phyloP scores from a whole-genome alignment of 1,284 basidiomycete species.

The Cryptococcus hybrid region DNA sequence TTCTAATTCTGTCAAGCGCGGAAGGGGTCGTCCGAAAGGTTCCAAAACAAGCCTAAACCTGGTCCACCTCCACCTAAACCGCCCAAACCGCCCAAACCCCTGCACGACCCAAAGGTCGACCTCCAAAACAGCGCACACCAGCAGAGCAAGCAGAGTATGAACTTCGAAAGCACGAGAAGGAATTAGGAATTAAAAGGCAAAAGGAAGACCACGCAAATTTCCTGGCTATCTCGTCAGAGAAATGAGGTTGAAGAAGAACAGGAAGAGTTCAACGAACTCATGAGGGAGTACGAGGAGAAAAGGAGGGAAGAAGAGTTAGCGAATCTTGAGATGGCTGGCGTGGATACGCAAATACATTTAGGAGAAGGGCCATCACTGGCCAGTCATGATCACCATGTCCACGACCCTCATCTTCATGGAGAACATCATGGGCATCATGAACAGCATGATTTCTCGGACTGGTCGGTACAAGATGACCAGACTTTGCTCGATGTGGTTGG shows the following conservation, averaged over 20 bases:
- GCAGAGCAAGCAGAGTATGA: constrained; percentile 38
- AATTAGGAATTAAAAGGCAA: constrained; percentile 30
- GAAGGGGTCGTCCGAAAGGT: constrained; percentile 42
- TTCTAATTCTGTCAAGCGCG: constrained; percentile 16
- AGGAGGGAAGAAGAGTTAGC: not conserved
- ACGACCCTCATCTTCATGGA: not conserved
- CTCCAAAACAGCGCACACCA: constrained; percentile 33
- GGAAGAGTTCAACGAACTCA: constrained; percentile 33
- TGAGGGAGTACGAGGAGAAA: constrained; percentile 19
- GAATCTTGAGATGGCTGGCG: not conserved
- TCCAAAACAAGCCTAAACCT: constrained; percentile 44
- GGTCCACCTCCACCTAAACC: constrained; percentile 7
- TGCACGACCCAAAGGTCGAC: constrained; percentile 30
- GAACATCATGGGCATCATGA: constrained; percentile 1
- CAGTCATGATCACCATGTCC: not conserved
- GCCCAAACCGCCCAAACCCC: constrained; percentile 17
- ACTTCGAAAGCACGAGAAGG: constrained; percentile 26
- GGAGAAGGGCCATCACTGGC: not conserved
- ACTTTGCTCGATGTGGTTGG: constrained; percentile 36
- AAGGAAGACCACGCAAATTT: constrained; percentile 43
- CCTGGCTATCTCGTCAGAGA: constrained; percentile 44
- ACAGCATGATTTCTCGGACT: constrained; percentile 21
- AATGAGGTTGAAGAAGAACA: constrained; percentile 46
- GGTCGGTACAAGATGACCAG: constrained; percentile 33
- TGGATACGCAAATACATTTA: not conserved